phyloP scores from a whole-genome alignment of 306 rosid species.

The Malus domestica region ASM211411v1 NC_041789.1:20816001-20816500 shows the following conservation, averaged over 20 bases:
- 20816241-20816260: conserved; percentile 29
- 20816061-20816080: conserved; percentile 48
- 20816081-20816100: conserved; percentile 13
- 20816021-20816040: background rate
- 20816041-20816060: conserved; percentile 31
- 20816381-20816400: background rate
- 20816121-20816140: conserved; percentile 56
- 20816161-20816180: conserved; percentile 20
- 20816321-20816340: background rate
- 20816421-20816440: background rate
- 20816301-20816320: conserved; percentile 13
- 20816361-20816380: too few species aligned
- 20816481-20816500: too few species aligned
- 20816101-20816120: conserved; percentile 26
- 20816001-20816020: conserved; percentile 1
- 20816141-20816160: conserved; percentile 22
- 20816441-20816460: too few species aligned
- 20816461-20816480: background rate
- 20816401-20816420: background rate
- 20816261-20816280: conserved; percentile 45
- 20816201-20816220: conserved; percentile 27
- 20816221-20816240: conserved; percentile 19
- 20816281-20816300: background rate
- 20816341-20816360: background rate
- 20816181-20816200: conserved; percentile 67